Evolutionary conservation across 345 rosid genomes (phyloP).

Genomic region (Dovyalis caffra): DNA sequence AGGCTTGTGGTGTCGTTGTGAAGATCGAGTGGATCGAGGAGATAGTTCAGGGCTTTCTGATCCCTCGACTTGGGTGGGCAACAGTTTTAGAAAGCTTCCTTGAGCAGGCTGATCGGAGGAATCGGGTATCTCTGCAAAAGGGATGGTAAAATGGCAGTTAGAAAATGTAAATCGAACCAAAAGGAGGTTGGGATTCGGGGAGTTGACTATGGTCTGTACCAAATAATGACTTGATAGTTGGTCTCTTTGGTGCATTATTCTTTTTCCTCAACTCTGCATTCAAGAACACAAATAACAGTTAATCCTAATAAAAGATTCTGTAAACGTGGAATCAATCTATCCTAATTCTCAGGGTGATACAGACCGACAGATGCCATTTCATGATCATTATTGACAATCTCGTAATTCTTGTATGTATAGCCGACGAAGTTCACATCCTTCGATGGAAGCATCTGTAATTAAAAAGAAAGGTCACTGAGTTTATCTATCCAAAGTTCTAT

Average conservation of each 20-base stretch:
- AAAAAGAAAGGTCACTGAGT: constrained; percentile 1
- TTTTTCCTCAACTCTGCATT: constrained; percentile 33
- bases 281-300: constrained; percentile 17
- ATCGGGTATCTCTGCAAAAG: constrained; percentile 9
- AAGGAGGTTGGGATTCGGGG: no score
- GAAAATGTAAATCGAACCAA: no score
- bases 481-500: no score
- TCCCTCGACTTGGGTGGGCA: constrained; percentile 62
- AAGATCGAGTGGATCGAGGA: not conserved
- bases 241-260: constrained; percentile 31
- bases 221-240: constrained; percentile 32
- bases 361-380: no score
- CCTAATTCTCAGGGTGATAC: no score
- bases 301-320: no score
- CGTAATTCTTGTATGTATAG: constrained; percentile 35
- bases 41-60: constrained; percentile 30
- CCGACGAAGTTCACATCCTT: constrained; percentile 37
- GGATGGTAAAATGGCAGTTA: no score
- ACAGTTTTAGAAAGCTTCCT: constrained; percentile 76
- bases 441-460: constrained; percentile 24
- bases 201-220: constrained; percentile 27
- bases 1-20: not conserved
- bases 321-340: no score
- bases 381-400: constrained; percentile 29
- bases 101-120: constrained; percentile 48